Evolutionary conservation across 257 asterid genomes (phyloP), one percentile per base, ranked within the genome.

Genomic region (Agastache rugosa): DNA sequence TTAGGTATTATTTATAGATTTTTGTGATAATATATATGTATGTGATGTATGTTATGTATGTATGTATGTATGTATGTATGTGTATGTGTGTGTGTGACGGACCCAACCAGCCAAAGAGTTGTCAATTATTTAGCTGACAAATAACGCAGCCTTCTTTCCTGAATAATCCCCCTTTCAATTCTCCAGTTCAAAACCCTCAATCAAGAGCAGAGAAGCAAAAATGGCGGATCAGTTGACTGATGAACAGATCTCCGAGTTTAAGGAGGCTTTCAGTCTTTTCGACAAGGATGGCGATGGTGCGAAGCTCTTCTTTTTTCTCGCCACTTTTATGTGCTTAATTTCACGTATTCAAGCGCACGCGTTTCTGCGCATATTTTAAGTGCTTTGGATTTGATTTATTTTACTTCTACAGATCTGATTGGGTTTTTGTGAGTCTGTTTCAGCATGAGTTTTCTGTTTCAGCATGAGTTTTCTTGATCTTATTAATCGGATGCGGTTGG

Each of bases 171-270:
- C 37, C 47, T 3, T 59, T 58, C 68, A 16, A 44, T 47, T 60
- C 69, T 31, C 50, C 42, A 61, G 8, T 72, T 37, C 71, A 50
- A 73, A 61, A 73, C 76, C 69, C 48, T 29, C 62, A 51, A 45
- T 72, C 34, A 29, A 47, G n/a, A 47, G 27, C 6, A 11, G 37
- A 11, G 51, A 61, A 47, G 61, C 31, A 47, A 20, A n/a, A 80
- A 85, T 85, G 90, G 82, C 90, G 75, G 90, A 85, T 81, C 87
- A 86, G 78, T 82, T 85, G 84, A 85, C 90, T 48, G 90, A 83
- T 44, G 90, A 85, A 69, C 90, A 85, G 90, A 85, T 85, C 84
- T 83, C 90, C 39, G 90, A 85, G 82, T 85, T 85, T 78, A 86
- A 86, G 84, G 90, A 86, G 75, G 88, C 90, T 74, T 86, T 86